phyloP scores from a whole-genome alignment of 2,329 filamentous ascomycete genomes.

The Pestalotiopsis sp. region DNA sequence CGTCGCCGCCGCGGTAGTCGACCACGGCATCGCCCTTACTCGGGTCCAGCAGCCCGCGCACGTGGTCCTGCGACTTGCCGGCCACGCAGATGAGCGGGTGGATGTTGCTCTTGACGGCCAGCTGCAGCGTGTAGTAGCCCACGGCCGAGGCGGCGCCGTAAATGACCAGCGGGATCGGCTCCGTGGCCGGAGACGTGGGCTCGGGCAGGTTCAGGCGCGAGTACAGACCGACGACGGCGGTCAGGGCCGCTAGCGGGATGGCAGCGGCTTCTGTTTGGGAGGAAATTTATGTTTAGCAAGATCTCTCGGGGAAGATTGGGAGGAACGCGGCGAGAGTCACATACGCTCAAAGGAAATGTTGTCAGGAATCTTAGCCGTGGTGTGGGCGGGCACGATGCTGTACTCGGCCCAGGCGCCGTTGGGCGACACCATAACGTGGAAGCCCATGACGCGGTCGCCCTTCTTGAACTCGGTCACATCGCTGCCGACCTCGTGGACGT shows the following conservation, averaged over 20 bases:
- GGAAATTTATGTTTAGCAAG: not conserved
- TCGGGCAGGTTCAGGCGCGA: slow-evolving; percentile 46
- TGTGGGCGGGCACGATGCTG: slow-evolving; percentile 55
- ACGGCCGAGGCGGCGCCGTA: slow-evolving; percentile 61
- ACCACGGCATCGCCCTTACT: slow-evolving; percentile 59
- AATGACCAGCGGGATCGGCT: slow-evolving; percentile 42
- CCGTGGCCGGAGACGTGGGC: slow-evolving; percentile 45
- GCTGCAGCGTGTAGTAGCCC: slow-evolving; percentile 60
- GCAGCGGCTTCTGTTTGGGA: slow-evolving; percentile 50
- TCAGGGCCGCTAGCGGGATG: slow-evolving; percentile 58
- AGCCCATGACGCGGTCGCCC: slow-evolving; percentile 16
- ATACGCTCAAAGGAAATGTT: slow-evolving; percentile 52
- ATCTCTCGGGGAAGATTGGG: not conserved
- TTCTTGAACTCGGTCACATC: slow-evolving; percentile 58
- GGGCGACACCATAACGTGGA: slow-evolving; percentile 47
- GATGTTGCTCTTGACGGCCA: slow-evolving; percentile 56
- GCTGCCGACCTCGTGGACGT: slow-evolving; percentile 55
- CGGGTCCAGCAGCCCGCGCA: slow-evolving; percentile 53
- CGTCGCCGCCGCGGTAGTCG: slow-evolving; percentile 62
- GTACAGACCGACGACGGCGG: slow-evolving; percentile 54
- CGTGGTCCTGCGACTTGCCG: slow-evolving; percentile 52
- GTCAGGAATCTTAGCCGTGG: slow-evolving; percentile 57
- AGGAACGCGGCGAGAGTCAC: not conserved
- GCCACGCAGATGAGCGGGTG: slow-evolving; percentile 65
- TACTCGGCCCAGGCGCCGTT: slow-evolving; percentile 65